phyloP scores from a whole-genome alignment of 495 filamentous ascomycete species.

The Hyaloscypha hepaticicola region DNA sequence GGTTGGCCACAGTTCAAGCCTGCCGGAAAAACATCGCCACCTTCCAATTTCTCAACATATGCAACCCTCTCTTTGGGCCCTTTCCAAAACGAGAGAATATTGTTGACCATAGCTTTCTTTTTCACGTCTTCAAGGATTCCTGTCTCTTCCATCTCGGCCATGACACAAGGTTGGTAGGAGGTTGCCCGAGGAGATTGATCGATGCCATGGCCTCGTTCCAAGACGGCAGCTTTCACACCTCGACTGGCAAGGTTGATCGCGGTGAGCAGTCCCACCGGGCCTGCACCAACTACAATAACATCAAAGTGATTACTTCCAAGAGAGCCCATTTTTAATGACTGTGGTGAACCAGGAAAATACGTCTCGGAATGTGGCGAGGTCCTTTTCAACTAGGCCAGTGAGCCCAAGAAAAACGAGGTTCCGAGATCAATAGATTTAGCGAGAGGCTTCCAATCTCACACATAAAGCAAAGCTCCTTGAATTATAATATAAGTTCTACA shows the following conservation, averaged over 20 bases:
- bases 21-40: neutral
- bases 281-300: neutral
- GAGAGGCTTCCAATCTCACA: too few relatives aligned
- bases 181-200: neutral
- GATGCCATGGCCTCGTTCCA: neutral
- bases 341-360: too few relatives aligned
- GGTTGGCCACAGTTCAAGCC: constrained; percentile 3
- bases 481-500: too few relatives aligned
- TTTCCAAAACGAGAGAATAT: constrained; percentile 3
- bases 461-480: too few relatives aligned
- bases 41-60: neutral
- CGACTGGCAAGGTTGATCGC: neutral
- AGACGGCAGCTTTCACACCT: neutral
- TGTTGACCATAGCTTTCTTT: constrained; percentile 2
- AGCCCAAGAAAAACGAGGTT: too few relatives aligned
- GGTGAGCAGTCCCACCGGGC: neutral
- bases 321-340: neutral
- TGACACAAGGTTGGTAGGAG: constrained; percentile 2
- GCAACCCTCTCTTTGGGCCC: neutral
- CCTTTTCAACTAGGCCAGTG: too few relatives aligned
- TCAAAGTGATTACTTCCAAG: neutral
- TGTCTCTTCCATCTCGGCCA: neutral
- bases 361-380: too few relatives aligned
- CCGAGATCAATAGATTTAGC: too few relatives aligned
- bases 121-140: neutral